phyloP scores from a whole-genome alignment of 768 basidiomycete species.

The Mycena vitilis region DNA sequence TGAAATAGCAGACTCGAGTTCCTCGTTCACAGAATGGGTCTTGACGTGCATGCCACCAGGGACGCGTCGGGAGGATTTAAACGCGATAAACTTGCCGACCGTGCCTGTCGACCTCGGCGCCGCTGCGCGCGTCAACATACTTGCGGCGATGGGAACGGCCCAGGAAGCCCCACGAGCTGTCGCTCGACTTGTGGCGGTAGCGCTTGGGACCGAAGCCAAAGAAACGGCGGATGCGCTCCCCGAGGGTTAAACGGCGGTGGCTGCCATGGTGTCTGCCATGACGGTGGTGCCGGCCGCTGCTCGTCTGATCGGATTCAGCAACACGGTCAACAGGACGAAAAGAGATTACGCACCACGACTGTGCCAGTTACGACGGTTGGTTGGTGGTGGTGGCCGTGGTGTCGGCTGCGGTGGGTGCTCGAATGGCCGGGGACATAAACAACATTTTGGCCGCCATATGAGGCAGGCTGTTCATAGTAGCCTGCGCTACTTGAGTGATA shows the following conservation, averaged over 20 bases:
- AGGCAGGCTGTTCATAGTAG: constrained; percentile 39
- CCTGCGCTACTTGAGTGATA: constrained; percentile 31
- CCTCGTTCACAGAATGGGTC: too few species aligned
- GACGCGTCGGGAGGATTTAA: constrained; percentile 36
- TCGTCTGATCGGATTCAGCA: constrained; percentile 39
- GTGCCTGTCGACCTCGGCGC: constrained; percentile 64
- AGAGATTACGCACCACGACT: constrained; percentile 26
- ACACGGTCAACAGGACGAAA: neutral
- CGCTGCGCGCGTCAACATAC: constrained; percentile 62
- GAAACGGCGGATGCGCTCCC: constrained; percentile 63
- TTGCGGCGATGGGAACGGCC: constrained; percentile 61
- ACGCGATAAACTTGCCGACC: constrained; percentile 66
- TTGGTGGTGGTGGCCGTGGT: constrained; percentile 29
- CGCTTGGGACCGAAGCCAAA: constrained; percentile 60
- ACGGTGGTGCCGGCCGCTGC: constrained; percentile 40
- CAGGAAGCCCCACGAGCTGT: constrained; percentile 66
- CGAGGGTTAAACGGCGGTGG: constrained; percentile 49
- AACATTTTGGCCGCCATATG: constrained; percentile 36
- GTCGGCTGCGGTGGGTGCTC: constrained; percentile 31
- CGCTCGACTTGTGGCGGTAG: constrained; percentile 57
- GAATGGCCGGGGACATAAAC: constrained; percentile 38
- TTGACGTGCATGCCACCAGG: neutral
- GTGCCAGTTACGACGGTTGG: constrained; percentile 31
- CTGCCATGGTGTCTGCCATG: constrained; percentile 11
- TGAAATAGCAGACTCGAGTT: too few species aligned